Evolutionary conservation across 2,329 filamentous ascomycete genomes (phyloP).

Genomic region (Penicillium sp.): DNA sequence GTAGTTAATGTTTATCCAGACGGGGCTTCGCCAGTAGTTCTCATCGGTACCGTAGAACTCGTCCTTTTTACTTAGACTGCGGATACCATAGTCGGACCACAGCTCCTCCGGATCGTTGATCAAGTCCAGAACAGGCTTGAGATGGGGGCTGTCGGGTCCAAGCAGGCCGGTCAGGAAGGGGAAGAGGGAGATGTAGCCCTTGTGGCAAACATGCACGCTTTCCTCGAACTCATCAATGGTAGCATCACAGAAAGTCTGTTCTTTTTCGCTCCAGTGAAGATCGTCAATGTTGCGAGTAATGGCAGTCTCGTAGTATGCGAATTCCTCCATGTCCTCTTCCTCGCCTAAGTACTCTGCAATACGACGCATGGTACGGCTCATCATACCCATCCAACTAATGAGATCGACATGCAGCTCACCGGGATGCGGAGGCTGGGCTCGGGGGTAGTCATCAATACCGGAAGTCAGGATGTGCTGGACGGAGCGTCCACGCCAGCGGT

Average conservation of each 20-base stretch:
- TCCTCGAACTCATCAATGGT: constrained; percentile 96
- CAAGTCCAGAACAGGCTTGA: constrained; percentile 73
- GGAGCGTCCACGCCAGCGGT: constrained; percentile 90
- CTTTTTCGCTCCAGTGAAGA: constrained; percentile 82
- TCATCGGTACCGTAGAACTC: constrained; percentile 83
- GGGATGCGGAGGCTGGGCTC: constrained; percentile 87
- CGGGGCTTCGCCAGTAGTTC: constrained; percentile 94
- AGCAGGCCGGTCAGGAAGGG: constrained; percentile 86
- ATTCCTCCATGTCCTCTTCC: constrained; percentile 71
- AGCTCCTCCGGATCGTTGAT: constrained; percentile 78
- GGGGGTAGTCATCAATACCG: constrained; percentile 93
- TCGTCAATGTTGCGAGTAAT: constrained; percentile 86
- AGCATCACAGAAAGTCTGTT: constrained; percentile 86
- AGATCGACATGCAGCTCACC: constrained; percentile 94
- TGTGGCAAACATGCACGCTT: constrained; percentile 84
- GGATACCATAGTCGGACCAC: constrained; percentile 86
- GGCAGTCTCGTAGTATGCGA: constrained; percentile 68
- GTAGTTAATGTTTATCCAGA: constrained; percentile 98
- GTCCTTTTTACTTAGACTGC: constrained; percentile 81
- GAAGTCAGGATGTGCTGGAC: constrained; percentile 85
- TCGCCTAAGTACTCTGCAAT: constrained; percentile 75
- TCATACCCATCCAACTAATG: constrained; percentile 96
- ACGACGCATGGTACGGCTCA: constrained; percentile 79
- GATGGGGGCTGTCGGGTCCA: constrained; percentile 66
- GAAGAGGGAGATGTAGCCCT: constrained; percentile 91